Base-by-base conservation (phyloP, 2,329 filamentous ascomycete species). In the Fonsecaea monophora region DNA sequence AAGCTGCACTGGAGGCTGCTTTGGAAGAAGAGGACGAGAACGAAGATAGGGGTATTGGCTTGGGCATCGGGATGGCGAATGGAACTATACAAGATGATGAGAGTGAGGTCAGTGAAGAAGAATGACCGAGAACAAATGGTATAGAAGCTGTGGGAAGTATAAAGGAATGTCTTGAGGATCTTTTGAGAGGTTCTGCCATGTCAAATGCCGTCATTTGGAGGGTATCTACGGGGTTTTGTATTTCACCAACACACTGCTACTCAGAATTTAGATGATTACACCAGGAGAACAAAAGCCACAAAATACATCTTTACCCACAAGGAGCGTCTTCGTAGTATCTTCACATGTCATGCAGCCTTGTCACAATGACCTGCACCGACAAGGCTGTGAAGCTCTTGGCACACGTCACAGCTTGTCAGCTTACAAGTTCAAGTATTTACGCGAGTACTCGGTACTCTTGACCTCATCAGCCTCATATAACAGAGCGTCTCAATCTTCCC, bases 21-120 rank as follows among this genome's bases (percentile, higher is more conserved):
- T 78, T 86, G 56, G 81, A 76, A 37, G 78, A 77, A 67, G 78
- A 78, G 66, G 77, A 80, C 67, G 80, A 82, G 34, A 81, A 83
- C 32, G 84, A 80, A 37, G 85, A 85, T 12, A 77, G 80, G 56
- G 87, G 89, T 75, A 88, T 87, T 70, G 86, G 87, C 71, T 86
- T 89, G 64, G 89, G 87, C 70, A 87, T 89, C 74, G 87, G 89
- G 74, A 87, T 89, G 74, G 88, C 78, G 70, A 57, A 25, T 6
- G 18, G 25, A 6, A 53, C 38, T 15, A 18, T 40, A 12, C 84
- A 81, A 40, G 86, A 87, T 18, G 78, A 82, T 60, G 87, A 89
- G 75, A 89, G 87, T 70, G 86, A 88, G 71, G 87, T 89, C 62
- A 89, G 87, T 70, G 87, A 89, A 74, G 87, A 89, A 75, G 87